phyloP scores from a whole-genome alignment of 768 basidiomycete genomes.

The Naganishia friedmannii region DNA sequence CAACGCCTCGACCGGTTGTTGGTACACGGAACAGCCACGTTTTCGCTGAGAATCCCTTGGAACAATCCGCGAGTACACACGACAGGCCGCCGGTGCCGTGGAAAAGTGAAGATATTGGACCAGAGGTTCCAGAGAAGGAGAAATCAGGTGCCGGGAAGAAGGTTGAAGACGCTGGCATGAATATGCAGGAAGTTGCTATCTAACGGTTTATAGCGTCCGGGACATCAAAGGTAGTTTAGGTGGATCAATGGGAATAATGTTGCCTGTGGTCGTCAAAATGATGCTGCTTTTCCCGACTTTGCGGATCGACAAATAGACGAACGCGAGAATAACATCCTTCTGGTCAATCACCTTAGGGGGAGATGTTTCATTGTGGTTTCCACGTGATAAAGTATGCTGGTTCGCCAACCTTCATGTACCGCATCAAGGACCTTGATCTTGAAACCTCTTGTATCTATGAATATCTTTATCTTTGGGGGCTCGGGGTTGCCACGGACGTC shows the following conservation, averaged over 20 bases:
- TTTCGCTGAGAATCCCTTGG: background rate
- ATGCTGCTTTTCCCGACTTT: background rate
- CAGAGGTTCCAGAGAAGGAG: background rate
- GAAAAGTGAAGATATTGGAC: background rate
- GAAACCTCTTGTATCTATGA: background rate
- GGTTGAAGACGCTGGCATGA: background rate
- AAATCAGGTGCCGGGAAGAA: background rate
- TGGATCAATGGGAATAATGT: background rate
- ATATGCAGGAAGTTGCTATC: slow-evolving; percentile 16
- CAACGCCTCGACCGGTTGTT: slow-evolving; percentile 8
- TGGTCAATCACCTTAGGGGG: too few species aligned
- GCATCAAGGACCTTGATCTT: background rate
- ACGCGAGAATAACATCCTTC: background rate
- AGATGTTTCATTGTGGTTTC: background rate
- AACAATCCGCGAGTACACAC: background rate
- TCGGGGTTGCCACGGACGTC: background rate
- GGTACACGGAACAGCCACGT: slow-evolving; percentile 2
- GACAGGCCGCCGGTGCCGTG: background rate
- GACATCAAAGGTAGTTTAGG: background rate
- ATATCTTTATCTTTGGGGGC: background rate
- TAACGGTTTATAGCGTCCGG: background rate
- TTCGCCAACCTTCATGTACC: background rate
- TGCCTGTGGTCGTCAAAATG: background rate
- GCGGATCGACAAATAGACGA: background rate
- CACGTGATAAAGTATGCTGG: background rate